Conservation (phyloP, 2,329 filamentous ascomycete species). For the Penicillium capsulatum region DNA sequence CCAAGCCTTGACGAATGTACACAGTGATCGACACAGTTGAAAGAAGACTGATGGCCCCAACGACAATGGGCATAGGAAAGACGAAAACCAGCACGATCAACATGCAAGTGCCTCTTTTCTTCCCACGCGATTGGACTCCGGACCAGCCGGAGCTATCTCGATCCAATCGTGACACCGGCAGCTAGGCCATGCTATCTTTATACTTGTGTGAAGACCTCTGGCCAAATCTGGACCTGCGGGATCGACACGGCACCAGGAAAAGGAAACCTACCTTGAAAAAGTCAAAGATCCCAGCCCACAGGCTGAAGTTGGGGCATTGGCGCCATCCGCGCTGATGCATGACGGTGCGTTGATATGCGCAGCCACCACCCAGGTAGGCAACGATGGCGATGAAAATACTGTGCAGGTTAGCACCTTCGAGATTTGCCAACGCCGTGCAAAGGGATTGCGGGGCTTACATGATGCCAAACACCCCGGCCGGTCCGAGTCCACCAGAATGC, state of each 20-base stretch:
- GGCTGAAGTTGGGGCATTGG: conserved; percentile 87
- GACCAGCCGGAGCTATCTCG: conserved; percentile 28
- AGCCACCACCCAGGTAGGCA: conserved; percentile 86
- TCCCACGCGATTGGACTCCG: conserved; percentile 13
- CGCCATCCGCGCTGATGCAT: conserved; percentile 92
- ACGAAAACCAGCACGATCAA: conserved; percentile 2
- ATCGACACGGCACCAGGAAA: conserved; percentile 37
- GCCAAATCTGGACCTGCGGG: conserved; percentile 26
- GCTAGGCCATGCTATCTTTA: conserved; percentile 20
- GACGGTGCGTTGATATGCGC: conserved; percentile 93
- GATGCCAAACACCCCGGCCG: conserved; percentile 76
- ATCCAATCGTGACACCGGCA: conserved; percentile 37
- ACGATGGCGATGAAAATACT: conserved; percentile 65
- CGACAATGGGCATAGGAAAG: too few relatives aligned
- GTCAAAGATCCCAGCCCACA: conserved; percentile 83
- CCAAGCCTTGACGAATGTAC: conserved; percentile 8
- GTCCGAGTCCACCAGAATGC: conserved; percentile 59
- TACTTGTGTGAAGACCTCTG: conserved; percentile 18
- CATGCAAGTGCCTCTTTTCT: neutral
- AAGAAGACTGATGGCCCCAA: neutral
- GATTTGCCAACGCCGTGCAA: too few relatives aligned
- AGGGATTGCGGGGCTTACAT: conserved; percentile 57
- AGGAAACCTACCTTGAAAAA: conserved; percentile 70
- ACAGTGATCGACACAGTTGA: conserved; percentile 12
- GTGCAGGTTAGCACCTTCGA: neutral